These are phyloP conservation scores for Sambucus nigra DNA, from an alignment of 129 eudicot species.

Conservation along the genomic window DNA sequence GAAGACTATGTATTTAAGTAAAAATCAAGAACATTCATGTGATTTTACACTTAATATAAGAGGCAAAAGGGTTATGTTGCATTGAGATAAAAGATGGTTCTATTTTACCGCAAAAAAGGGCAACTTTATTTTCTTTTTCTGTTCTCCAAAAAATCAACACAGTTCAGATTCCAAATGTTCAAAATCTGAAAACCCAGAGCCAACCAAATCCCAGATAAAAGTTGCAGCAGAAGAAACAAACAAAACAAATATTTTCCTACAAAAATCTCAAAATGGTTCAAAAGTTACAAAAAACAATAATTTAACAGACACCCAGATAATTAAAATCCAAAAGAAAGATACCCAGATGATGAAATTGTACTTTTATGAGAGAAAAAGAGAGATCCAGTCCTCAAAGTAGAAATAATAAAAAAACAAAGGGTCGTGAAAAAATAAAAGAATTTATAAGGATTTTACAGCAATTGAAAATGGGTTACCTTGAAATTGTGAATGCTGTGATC, in stretches of 20 bases:
- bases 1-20: not conserved
- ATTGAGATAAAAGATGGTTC: not conserved
- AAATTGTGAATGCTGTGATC: slow-evolving; percentile 21
- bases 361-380: not conserved
- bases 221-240: not conserved
- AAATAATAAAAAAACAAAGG: not conserved
- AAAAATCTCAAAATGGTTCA: not conserved
- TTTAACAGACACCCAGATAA: not conserved
- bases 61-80: too few relatives aligned
- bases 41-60: not conserved
- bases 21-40: not conserved
- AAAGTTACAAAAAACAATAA: not conserved
- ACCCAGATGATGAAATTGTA: not conserved
- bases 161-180: not conserved
- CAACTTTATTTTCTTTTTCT: not conserved
- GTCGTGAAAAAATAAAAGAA: not conserved
- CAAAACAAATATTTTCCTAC: not conserved
- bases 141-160: not conserved
- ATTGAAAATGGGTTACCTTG: slow-evolving; percentile 9
- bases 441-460: not conserved
- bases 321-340: not conserved
- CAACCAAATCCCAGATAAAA: not conserved
- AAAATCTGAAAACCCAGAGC: not conserved
- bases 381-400: not conserved
- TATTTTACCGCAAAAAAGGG: not conserved